Percentiles rank a stretch among this genome's conserved stretches.
phyloP scores from a whole-genome alignment of 78 protist species.

The Guillardia theta region DNA sequence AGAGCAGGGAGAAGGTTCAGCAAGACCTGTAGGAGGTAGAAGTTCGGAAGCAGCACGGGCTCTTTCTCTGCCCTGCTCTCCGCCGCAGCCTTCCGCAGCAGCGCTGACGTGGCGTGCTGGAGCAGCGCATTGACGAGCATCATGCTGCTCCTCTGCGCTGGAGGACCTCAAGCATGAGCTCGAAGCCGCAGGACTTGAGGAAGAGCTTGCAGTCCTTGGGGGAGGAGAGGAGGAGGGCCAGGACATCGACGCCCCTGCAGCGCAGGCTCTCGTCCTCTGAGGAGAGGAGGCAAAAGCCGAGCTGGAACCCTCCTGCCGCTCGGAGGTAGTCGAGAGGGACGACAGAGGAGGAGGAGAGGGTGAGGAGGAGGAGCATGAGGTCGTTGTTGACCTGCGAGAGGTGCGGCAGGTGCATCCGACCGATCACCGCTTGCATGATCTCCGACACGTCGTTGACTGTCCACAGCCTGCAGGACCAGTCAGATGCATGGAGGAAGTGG shows the following conservation, averaged over 20 bases:
- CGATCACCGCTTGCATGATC: too few relatives aligned
- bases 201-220: not conserved
- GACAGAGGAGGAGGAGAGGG: too few relatives aligned
- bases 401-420: not conserved
- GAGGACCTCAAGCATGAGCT: too few relatives aligned
- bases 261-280: not conserved
- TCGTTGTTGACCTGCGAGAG: not conserved
- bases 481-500: too few relatives aligned
- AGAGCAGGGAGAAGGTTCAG: not conserved
- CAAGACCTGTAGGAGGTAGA: not conserved
- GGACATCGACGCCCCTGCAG: not conserved
- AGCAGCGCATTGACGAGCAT: too few relatives aligned
- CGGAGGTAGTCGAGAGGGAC: not conserved
- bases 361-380: not conserved
- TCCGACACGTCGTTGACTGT: too few relatives aligned
- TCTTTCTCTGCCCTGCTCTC: too few relatives aligned
- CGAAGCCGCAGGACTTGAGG: not conserved
- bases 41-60: not conserved
- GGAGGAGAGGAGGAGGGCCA: not conserved
- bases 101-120: not conserved
- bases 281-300: not conserved
- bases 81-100: too few relatives aligned
- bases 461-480: too few relatives aligned
- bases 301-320: not conserved
- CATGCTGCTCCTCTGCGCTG: too few relatives aligned